Evolutionary conservation across 805 yeast species (phyloP).

Genomic region (Diddensiella caesifluorescens): DNA sequence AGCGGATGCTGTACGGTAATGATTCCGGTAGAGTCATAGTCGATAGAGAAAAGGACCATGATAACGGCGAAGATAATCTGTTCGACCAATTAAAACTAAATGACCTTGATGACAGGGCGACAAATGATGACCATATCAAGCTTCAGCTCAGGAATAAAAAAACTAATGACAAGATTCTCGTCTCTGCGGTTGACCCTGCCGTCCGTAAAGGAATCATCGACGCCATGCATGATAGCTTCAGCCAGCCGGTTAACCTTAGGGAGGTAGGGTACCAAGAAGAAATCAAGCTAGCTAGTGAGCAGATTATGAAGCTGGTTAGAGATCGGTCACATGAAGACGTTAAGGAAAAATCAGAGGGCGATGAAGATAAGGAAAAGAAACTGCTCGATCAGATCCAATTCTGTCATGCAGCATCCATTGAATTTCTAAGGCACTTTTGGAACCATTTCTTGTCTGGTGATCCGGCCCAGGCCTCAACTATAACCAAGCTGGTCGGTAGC

Average conservation of each 20-base stretch:
- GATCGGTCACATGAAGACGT: slow-evolving; percentile 19
- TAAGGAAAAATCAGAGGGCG: slow-evolving; percentile 8
- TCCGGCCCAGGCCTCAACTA: slow-evolving; percentile 38
- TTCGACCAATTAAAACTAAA: slow-evolving; percentile 25
- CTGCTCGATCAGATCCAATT: slow-evolving; percentile 49
- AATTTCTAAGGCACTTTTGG: slow-evolving; percentile 75
- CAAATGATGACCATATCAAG: slow-evolving; percentile 11
- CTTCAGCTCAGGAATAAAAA: slow-evolving; percentile 14
- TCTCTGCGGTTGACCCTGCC: background rate
- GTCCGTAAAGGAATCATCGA: background rate
- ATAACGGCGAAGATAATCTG: slow-evolving; percentile 19
- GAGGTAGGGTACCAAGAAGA: slow-evolving; percentile 13
- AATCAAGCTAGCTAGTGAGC: slow-evolving; percentile 15
- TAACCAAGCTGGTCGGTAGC: slow-evolving; percentile 46
- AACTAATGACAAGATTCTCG: background rate
- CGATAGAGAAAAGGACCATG: slow-evolving; percentile 3
- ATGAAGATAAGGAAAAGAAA: slow-evolving; percentile 28
- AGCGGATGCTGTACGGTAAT: slow-evolving; percentile 55
- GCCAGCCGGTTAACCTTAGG: slow-evolving; percentile 6
- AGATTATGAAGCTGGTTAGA: slow-evolving; percentile 13
- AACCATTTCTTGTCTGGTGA: slow-evolving; percentile 27
- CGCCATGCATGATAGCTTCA: background rate
- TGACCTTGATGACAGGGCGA: slow-evolving; percentile 23
- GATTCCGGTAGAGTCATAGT: slow-evolving; percentile 2
- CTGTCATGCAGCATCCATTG: slow-evolving; percentile 68